phyloP scores from a whole-genome alignment of 1,284 basidiomycete genomes.

The Schizophyllum amplum region DNA sequence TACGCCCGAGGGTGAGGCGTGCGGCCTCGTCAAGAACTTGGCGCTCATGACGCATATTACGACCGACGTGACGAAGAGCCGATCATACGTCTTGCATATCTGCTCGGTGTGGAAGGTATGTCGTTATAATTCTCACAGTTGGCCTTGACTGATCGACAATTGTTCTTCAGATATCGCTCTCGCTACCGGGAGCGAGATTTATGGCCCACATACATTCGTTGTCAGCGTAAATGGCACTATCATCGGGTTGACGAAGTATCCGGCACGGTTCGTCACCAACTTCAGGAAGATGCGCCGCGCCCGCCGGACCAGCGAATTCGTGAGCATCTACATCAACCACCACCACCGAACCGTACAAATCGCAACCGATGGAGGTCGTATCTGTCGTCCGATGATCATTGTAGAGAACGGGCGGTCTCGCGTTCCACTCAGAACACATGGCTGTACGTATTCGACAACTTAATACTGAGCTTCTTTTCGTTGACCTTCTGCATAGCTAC shows the following conservation, averaged over 20 bases:
- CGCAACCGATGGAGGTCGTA: slow-evolving; percentile 95
- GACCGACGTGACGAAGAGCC: slow-evolving; percentile 98
- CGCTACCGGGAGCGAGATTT: slow-evolving; percentile 93
- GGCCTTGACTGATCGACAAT: slow-evolving; percentile 5
- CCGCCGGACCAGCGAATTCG: slow-evolving; percentile 92
- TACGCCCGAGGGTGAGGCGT: slow-evolving; percentile 99
- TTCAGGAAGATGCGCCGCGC: slow-evolving; percentile 92
- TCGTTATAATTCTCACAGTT: slow-evolving; percentile 5
- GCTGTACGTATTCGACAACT: slow-evolving; percentile 31
- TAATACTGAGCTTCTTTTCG: background rate
- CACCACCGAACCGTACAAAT: slow-evolving; percentile 96
- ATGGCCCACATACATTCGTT: slow-evolving; percentile 85
- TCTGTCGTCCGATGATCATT: slow-evolving; percentile 97
- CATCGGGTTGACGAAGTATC: slow-evolving; percentile 86
- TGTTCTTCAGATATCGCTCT: slow-evolving; percentile 74
- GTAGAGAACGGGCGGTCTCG: slow-evolving; percentile 79
- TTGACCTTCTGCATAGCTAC: slow-evolving; percentile 38
- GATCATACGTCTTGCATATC: slow-evolving; percentile 83
- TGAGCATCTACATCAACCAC: slow-evolving; percentile 94
- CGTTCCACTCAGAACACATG: slow-evolving; percentile 81
- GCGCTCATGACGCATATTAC: slow-evolving; percentile 99
- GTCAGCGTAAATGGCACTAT: slow-evolving; percentile 98
- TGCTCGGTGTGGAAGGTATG: slow-evolving; percentile 92
- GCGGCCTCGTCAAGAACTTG: slow-evolving; percentile 97
- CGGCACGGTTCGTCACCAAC: slow-evolving; percentile 79